phyloP scores from a whole-genome alignment of 139 green algal species.

The Coccomyxa sp. region DNA sequence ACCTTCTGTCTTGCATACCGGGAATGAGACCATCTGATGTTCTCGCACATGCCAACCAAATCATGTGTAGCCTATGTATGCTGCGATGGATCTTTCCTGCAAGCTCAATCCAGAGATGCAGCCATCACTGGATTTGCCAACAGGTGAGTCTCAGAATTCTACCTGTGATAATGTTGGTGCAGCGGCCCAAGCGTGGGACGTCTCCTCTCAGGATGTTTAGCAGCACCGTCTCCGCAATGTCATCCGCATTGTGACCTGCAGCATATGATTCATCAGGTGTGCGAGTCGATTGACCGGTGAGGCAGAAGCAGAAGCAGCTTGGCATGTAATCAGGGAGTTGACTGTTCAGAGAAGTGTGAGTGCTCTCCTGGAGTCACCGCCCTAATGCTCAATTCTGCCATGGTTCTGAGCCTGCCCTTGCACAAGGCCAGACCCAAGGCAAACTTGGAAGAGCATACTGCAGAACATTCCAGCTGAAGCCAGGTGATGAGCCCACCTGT shows the following conservation, averaged over 20 bases:
- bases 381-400: too few relatives aligned
- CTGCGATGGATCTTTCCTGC: neutral
- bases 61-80: neutral
- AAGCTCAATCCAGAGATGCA: neutral
- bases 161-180: conserved; percentile 79
- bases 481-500: conserved; percentile 37
- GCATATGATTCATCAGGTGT: too few relatives aligned
- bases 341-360: too few relatives aligned
- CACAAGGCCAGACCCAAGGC: too few relatives aligned
- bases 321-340: too few relatives aligned
- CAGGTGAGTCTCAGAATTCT: conserved; percentile 16
- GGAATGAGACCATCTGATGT: neutral
- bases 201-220: conserved; percentile 94
- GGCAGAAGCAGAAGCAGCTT: too few relatives aligned
- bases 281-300: too few relatives aligned
- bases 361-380: too few relatives aligned
- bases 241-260: conserved; percentile 94
- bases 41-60: neutral
- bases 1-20: too few relatives aligned
- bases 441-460: too few relatives aligned
- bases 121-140: neutral
- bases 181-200: conserved; percentile 78
- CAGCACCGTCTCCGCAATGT: conserved; percentile 95
- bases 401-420: too few relatives aligned
- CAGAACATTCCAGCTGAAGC: too few relatives aligned